Evolutionary conservation across 306 rosid genomes (phyloP).

Genomic region (Ziziphus jujuba): DNA sequence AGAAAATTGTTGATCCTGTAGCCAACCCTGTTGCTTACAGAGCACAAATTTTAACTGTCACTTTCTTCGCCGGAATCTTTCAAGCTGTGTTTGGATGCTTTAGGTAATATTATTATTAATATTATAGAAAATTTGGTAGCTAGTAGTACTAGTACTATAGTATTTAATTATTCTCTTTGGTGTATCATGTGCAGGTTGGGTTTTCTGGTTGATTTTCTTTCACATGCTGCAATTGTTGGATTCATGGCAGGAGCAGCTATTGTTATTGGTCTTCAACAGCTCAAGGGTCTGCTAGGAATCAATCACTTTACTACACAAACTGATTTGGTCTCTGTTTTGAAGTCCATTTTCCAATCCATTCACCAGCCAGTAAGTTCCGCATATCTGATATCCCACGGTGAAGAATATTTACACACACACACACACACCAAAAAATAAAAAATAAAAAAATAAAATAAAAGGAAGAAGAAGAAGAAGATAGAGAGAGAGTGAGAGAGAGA

Average conservation of each 20-base stretch:
- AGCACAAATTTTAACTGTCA: conserved; percentile 61
- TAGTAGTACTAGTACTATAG: too few relatives aligned
- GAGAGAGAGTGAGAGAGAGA: too few relatives aligned
- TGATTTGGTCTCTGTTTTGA: conserved; percentile 64
- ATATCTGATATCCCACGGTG: not conserved
- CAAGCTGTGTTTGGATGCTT: conserved; percentile 76
- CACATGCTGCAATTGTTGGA: conserved; percentile 95
- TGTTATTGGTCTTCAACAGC: conserved; percentile 89
- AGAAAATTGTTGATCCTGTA: conserved; percentile 64
- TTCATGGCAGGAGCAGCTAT: conserved; percentile 98
- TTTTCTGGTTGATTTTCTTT: conserved; percentile 87
- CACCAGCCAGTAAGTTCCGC: conserved; percentile 41
- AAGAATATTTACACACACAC: too few relatives aligned
- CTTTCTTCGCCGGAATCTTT: conserved; percentile 86
- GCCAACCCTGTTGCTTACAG: conserved; percentile 63
- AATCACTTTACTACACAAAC: conserved; percentile 65
- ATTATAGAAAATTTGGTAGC: too few relatives aligned
- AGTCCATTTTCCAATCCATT: conserved; percentile 48
- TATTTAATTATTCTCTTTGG: not conserved
- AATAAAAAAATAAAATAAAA: too few relatives aligned
- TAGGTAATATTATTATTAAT: conserved; percentile 33
- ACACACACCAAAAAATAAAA: too few relatives aligned
- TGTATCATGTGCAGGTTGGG: conserved; percentile 55
- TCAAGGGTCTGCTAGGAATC: conserved; percentile 79
- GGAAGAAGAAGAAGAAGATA: too few relatives aligned